A percentile compares a stretch with the other conserved stretches of the same genome.
These are phyloP conservation scores for Klebsormidium nitens DNA, from an alignment of 139 green algal genomes.

Conservation along the genomic window DNA sequence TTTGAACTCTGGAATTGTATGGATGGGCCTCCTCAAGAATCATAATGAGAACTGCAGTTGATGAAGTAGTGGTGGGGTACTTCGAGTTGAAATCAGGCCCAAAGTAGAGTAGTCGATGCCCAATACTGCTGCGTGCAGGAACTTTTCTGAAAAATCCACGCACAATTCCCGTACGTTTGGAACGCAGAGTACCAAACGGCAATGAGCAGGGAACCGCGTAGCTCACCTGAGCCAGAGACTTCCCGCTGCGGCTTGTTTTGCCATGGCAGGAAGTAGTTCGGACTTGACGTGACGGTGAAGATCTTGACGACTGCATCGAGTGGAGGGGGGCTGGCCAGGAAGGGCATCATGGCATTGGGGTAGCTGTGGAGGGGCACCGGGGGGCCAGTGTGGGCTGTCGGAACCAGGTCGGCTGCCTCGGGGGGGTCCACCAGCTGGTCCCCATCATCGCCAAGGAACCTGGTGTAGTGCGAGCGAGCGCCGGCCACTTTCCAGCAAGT, in stretches of 20 bases:
- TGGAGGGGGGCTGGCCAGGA: too few species aligned
- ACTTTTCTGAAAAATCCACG: not conserved
- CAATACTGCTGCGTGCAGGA: not conserved
- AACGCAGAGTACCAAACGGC: not conserved
- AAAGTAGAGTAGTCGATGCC: not conserved
- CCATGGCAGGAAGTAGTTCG: slow-evolving; percentile 67
- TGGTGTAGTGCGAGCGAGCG: too few species aligned
- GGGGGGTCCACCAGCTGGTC: not conserved
- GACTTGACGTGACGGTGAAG: slow-evolving; percentile 52
- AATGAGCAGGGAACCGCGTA: not conserved
- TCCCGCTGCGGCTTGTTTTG: slow-evolving; percentile 67
- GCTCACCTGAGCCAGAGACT: slow-evolving; percentile 17
- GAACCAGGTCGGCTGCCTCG: not conserved
- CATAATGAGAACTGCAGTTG: not conserved
- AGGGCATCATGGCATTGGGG: slow-evolving; percentile 9
- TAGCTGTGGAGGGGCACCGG: not conserved
- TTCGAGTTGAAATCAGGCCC: not conserved
- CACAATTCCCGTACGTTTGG: not conserved
- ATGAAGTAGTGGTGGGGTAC: not conserved
- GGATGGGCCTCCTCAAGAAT: not conserved
- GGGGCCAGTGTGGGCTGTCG: not conserved
- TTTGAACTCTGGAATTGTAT: not conserved
- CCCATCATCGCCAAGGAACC: not conserved
- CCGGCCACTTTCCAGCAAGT: too few species aligned
- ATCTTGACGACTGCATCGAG: slow-evolving; percentile 72